These are phyloP conservation scores for Penicillium coffeae DNA, from an alignment of 495 filamentous ascomycete species.

Conservation along the genomic window DNA sequence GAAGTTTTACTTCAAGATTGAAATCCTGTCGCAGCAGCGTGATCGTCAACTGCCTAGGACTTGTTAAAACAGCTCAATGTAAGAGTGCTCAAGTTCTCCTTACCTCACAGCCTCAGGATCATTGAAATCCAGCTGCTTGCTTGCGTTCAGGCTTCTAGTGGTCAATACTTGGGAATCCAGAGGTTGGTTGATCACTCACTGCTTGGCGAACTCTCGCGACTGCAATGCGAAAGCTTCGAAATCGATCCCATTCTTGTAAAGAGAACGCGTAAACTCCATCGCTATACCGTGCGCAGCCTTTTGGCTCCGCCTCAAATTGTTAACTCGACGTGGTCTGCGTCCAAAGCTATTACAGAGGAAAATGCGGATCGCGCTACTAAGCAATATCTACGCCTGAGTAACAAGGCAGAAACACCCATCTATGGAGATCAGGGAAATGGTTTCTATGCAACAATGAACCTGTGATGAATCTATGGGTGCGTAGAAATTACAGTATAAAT, in stretches of 20 bases:
- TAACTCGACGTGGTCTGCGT: neutral
- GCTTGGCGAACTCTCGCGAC: slow-evolving; percentile 55
- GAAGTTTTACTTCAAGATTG: slow-evolving; percentile 63
- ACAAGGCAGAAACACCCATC: neutral
- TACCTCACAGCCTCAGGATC: slow-evolving; percentile 72
- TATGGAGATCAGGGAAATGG: neutral
- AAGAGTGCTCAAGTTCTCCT: neutral
- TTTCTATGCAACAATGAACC: too few species aligned
- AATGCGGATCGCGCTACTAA: neutral
- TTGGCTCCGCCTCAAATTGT: too few species aligned
- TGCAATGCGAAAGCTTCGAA: slow-evolving; percentile 56
- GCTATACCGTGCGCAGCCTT: too few species aligned
- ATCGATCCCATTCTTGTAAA: slow-evolving; percentile 61
- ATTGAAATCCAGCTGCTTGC: slow-evolving; percentile 74
- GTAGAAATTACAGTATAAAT: too few species aligned
- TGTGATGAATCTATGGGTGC: too few species aligned
- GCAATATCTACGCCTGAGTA: neutral
- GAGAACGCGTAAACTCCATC: slow-evolving; percentile 36
- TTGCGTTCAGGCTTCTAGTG: slow-evolving; percentile 47
- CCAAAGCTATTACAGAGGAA: neutral
- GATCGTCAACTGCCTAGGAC: slow-evolving; percentile 68
- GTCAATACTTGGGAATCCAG: slow-evolving; percentile 7
- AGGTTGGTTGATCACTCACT: slow-evolving; percentile 31
- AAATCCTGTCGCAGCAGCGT: slow-evolving; percentile 75
- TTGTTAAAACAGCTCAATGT: too few species aligned